These are phyloP conservation scores for Aspergillus cavernicola DNA, from an alignment of 495 filamentous ascomycete species.

Conservation along the genomic window DNA sequence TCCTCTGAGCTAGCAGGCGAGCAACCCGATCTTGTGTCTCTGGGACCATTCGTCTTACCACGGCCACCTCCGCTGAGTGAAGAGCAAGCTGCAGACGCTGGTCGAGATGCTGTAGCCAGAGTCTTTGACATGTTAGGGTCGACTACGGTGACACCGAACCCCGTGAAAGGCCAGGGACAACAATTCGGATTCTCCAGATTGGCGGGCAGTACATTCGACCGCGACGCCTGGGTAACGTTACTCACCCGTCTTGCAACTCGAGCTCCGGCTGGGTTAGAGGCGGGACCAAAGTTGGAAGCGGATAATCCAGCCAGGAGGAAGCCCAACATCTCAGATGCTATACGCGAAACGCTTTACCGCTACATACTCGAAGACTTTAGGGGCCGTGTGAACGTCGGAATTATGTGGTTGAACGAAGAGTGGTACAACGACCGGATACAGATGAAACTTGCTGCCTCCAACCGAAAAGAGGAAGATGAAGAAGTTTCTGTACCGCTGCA, in stretches of 20 bases:
- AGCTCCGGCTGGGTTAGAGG: slow-evolving; percentile 63
- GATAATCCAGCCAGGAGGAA: slow-evolving; percentile 16
- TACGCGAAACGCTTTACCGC: slow-evolving; percentile 73
- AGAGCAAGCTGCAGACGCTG: slow-evolving; percentile 62
- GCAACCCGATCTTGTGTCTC: slow-evolving; percentile 52
- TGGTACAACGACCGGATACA: slow-evolving; percentile 90
- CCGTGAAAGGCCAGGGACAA: slow-evolving; percentile 39
- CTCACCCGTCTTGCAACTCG: slow-evolving; percentile 84
- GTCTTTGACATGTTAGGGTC: slow-evolving; percentile 73
- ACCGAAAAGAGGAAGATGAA: slow-evolving; percentile 38
- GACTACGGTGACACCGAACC: slow-evolving; percentile 59
- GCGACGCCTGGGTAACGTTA: slow-evolving; percentile 87
- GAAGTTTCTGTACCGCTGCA: slow-evolving; percentile 43
- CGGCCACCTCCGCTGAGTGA: slow-evolving; percentile 69
- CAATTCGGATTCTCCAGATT: slow-evolving; percentile 70
- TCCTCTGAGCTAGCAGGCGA: slow-evolving; percentile 50
- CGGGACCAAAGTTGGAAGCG: slow-evolving; percentile 34
- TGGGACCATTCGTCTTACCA: slow-evolving; percentile 72
- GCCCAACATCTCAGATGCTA: slow-evolving; percentile 55
- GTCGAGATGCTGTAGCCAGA: slow-evolving; percentile 64
- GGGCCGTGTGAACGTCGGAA: slow-evolving; percentile 76
- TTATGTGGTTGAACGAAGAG: slow-evolving; percentile 93
- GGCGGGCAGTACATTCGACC: slow-evolving; percentile 79
- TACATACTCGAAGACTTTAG: slow-evolving; percentile 92
- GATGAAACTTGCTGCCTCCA: slow-evolving; percentile 36